Base-by-base conservation (phyloP, 2,329 filamentous ascomycete species). In the Hypocrella siamensis region DNA sequence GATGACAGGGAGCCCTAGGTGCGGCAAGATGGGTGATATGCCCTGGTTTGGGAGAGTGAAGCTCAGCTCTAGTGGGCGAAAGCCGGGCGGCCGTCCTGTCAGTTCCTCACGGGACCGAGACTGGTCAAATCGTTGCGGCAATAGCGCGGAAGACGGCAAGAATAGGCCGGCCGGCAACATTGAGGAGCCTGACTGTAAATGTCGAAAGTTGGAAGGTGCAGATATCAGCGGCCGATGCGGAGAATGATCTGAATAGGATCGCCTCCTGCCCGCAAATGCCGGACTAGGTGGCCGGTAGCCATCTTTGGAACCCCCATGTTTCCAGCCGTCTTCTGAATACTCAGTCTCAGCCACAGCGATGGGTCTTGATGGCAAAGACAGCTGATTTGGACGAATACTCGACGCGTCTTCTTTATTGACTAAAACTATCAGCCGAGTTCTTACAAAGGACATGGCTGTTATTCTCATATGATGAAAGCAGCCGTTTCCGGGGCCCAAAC, bases 151-250 rank as follows among this genome's bases (percentile, higher is more conserved):
- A n/a, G n/a, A n/a, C n/a, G n/a, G n/a, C n/a, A n/a, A n/a, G n/a
- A n/a, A n/a, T n/a, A n/a, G n/a, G n/a, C n/a, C n/a, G 4, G 3
- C n/a, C 15, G 25, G 47, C 31, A 57, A 52, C 30, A 58, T 55
- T 35, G 55, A 55, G n/a, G 60, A 53, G 29, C 56, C 58, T 14
- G 63, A 65, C 33, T 65, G 53, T 30, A 76, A 42, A 52, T 76
- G 72, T 29, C 64, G 65, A 43, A 77, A 77, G 47, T 76, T 58
- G 30, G 63, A 63, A 4, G 72, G 72, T 15, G 58, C 58, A 26
- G 70, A 74, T 43, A 77, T 76, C 37, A 58, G 57, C 46, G 65
- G 64, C 49, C 65, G 58, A 50, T 62, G 67, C 45, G 62, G 53
- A 27, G 58, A 52, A 32, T 56, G 52, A 36, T 59, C 54, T 36